Base-by-base conservation (phyloP, 2,329 filamentous ascomycete species). In the Verticillium nubilum region DNA sequence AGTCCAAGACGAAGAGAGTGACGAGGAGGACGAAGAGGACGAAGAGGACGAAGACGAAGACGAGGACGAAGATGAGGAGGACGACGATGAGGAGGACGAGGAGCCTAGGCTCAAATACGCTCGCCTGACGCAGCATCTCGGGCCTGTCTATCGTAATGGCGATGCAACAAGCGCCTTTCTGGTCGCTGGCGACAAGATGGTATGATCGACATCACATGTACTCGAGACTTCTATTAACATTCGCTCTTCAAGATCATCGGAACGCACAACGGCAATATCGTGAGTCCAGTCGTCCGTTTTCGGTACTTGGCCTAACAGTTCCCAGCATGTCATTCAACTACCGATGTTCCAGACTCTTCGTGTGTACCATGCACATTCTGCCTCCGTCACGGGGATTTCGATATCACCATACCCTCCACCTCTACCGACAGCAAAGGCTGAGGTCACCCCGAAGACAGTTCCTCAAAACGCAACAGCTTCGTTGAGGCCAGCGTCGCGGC, bases 181-280 rank as follows among this genome's bases (percentile, higher is more conserved):
- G 56, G 91, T 96, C 56, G 90, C 90, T 47, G 94, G 94, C 57
- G 94, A 99, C 79, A 98, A 98, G 79, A 96, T 98, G 94, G 91
- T 94, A 81, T 68, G 79, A 59, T 52, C 25, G 19, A 13, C 26
- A 4, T 59, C 2, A 19, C 56, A 53, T 56, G 17, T 56, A 56
- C 23, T 5, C 7, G 15, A 52, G 58, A 57, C 64, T 73, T 64
- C 66, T 62, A 60, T 75, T 78, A 66, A 75, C 67, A 7, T 26
- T 31, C 64, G 55, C 75, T 23, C 5, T 23, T 19, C 42, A 50
- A 94, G 90, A 89, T 97, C 63, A 81, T 96, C 67, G 95, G 94
- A 65, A 97, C 95, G 31, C 94, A 99, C 73, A 97, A 96, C 76
- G 95, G 95, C 68, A 97, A 95, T 69, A 94, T 98, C 68, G 92